Evolutionary conservation across 495 filamentous ascomycete genomes (phyloP), one percentile per base, ranked within the genome.

Genomic region (Penicillium tannophilum): DNA sequence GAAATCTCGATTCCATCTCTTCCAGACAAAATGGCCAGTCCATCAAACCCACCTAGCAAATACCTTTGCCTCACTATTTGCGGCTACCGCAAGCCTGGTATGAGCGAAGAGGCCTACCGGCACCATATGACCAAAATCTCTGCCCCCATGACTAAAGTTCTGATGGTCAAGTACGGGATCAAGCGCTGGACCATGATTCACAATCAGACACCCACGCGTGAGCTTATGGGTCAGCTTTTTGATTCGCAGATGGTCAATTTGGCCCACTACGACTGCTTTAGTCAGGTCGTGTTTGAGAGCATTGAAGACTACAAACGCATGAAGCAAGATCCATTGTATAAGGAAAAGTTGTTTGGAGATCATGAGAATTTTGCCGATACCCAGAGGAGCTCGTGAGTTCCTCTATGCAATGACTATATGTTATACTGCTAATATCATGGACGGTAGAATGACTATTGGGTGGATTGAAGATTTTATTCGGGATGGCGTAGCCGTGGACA

Each of bases 291-390:
- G 2, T 80, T 82, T 58, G 48, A 69, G 43, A 65, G 56, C 49
- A n/a, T 81, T 16, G 73, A 79, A 24, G 71, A 77, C 49, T 82
- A 72, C 55, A 72, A 69, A 55, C 35, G 51, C 14, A 73, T 78
- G 66, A 73, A 72, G 51, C 47, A 72, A 24, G 72, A 75, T 63
- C 69, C 72, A 10, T 71, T 59, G 26, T 75, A 63, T 53, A 72
- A 76, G 61, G 67, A 80, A 63, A 56, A 74, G 53, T 44, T 78
- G 9, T 49, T 67, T 11, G 60, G 61, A 23, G 78, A 81, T 56
- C 77, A 81, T 62, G 74, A 75, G 57, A 75, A 74, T 16, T 81
- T 81, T 69, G 78, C 78, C 17, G 78, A 79, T 69, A 78, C 72
- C 14, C 74, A 69, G 56, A 65, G 60, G 51, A 78, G 72, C 57